Evolutionary conservation across 768 basidiomycete species (phyloP), one percentile per base, ranked within the genome.

Genomic region (Mycena amicta): DNA sequence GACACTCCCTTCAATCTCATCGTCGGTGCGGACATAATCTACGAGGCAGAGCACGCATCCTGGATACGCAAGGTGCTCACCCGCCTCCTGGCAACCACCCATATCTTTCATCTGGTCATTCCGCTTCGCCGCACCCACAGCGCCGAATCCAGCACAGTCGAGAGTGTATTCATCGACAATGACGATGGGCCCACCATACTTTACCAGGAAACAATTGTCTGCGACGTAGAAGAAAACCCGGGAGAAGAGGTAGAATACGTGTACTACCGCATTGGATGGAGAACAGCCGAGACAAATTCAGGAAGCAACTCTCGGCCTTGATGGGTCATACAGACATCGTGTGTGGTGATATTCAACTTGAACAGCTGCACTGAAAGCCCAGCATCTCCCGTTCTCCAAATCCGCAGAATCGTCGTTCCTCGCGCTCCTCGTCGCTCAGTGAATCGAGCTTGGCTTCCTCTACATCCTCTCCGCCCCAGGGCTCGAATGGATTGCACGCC

Each of bases 351-450:
- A 1, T 37, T 79, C 70, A 93, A 72, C 92, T 94, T 22, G 93
- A 95, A 68, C 94, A 95, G 64, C 92, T 94, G 71, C 94, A 97
- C 71, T 95, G 93, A 75, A 95, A 95, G 1, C 94, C 94, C 31
- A 95, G 73, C 83, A 93, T 80, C 61, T 74, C 81, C 70, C 76
- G 84, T 43, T 85, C 86, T 6, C 94, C 94, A 52, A 93, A 74
- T 13, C 87, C 85, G 71, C 94, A 97, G 62, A 85, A 84, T 60
- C 89, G 77, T 56, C 85, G 76, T 69, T 93, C 93, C 63, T 93
- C 89, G 55, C 68, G 78, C 52, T 81, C 79, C 68, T 90, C 89
- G 4, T 77, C 76, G 60, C 76, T 78, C 18, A 92, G 67, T 50
- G 80, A 5, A 3, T 26, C 77, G 3, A 71, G 71, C 18, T 83